Evolutionary conservation across 108 stramenopile genomes (phyloP).

Genomic region (Skeletonema menzelii): DNA sequence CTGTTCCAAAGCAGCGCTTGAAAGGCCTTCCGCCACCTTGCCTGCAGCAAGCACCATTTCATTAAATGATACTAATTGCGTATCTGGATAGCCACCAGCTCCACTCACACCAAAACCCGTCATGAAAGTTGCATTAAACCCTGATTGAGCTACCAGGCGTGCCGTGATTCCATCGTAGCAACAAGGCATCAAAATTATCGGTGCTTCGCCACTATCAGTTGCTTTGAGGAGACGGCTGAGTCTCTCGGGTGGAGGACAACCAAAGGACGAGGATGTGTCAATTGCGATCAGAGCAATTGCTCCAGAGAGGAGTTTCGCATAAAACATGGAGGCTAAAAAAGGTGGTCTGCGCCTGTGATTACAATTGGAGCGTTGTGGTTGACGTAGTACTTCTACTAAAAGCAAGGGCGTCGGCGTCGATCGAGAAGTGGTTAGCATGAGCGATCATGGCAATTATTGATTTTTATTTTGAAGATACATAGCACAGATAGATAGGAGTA

Average conservation of each 20-base stretch:
- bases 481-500: too few relatives aligned
- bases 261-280: conserved; percentile 17
- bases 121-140: conserved; percentile 96
- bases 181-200: conserved; percentile 86
- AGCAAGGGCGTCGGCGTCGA: too few relatives aligned
- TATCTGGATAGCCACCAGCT: conserved; percentile 89
- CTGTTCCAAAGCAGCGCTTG: conserved; percentile 70
- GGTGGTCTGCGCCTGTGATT: neutral
- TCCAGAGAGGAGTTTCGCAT: neutral
- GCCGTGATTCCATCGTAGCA: conserved; percentile 96
- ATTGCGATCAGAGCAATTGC: conserved; percentile 6
- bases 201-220: conserved; percentile 38
- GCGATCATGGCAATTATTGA: too few relatives aligned
- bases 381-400: too few relatives aligned
- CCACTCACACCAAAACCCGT: conserved; percentile 97
- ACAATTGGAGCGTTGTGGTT: neutral
- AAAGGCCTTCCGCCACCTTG: conserved; percentile 83
- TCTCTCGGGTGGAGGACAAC: conserved; percentile 50
- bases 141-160: conserved; percentile 80
- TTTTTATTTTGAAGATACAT: too few relatives aligned
- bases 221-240: conserved; percentile 42
- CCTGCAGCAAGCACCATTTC: conserved; percentile 86
- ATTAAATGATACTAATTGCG: conserved; percentile 81
- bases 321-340: neutral
- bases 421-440: too few relatives aligned